Evolutionary conservation across 148 eudicot species (phyloP).

Genomic region (Silene conica): DNA sequence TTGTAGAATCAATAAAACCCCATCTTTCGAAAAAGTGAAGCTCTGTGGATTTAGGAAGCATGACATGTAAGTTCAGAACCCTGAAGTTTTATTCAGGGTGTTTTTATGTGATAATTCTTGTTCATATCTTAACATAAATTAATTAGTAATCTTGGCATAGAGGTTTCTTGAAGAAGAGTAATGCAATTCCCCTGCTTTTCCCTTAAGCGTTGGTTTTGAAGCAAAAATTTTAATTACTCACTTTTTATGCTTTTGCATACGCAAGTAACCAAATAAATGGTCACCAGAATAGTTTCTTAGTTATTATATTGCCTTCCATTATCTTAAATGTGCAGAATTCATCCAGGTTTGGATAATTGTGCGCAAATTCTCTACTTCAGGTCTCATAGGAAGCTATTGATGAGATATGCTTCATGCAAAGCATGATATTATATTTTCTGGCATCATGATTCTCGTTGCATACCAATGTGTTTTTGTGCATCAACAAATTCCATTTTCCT

Average conservation of each 20-base stretch:
- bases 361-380: neutral
- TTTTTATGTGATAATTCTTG: neutral
- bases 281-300: neutral
- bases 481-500: neutral
- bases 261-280: neutral
- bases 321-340: neutral
- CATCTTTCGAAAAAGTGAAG: conserved; percentile 53
- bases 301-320: neutral
- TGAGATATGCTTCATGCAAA: conserved; percentile 1
- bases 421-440: neutral
- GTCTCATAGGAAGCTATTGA: neutral
- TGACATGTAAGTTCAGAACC: conserved; percentile 20
- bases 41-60: neutral
- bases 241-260: neutral
- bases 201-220: neutral
- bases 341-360: neutral
- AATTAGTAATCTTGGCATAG: neutral
- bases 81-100: neutral
- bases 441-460: conserved; percentile 11
- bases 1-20: conserved; percentile 78
- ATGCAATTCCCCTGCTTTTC: neutral
- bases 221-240: neutral
- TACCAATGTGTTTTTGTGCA: conserved; percentile 4
- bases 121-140: neutral
- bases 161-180: neutral